These are phyloP conservation scores for Uronychia setigera DNA, from an alignment of 73 alveolate species.

Conservation along the genomic window DNA sequence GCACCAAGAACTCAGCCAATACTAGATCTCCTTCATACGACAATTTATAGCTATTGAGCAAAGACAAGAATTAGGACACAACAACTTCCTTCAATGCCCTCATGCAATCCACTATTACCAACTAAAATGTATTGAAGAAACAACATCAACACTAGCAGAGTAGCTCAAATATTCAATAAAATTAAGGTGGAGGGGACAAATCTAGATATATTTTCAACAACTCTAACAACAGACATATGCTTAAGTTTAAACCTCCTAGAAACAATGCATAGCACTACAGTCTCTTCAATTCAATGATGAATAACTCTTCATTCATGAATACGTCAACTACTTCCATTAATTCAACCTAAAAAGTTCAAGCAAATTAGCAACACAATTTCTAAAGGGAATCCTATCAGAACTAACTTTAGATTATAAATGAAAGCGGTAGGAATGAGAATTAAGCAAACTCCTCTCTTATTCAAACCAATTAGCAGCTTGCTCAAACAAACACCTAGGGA, in stretches of 20 bases:
- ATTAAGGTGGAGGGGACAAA: background rate
- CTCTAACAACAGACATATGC: background rate
- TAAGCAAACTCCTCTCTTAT: no score
- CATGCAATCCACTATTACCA: background rate
- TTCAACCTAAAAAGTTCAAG: background rate
- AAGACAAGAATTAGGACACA: background rate
- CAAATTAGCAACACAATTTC: background rate
- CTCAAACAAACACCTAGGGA: background rate
- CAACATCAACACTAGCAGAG: background rate
- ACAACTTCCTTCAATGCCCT: background rate
- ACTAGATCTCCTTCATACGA: background rate
- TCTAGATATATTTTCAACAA: background rate
- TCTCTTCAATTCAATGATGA: background rate
- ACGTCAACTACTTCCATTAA: background rate
- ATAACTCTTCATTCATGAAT: background rate
- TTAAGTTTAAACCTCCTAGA: background rate
- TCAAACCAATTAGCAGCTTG: no score
- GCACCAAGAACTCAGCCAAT: background rate
- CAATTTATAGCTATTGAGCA: background rate
- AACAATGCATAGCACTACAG: background rate
- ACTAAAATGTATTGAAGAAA: background rate
- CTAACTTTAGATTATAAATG: background rate
- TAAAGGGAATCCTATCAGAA: background rate
- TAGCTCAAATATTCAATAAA: background rate
- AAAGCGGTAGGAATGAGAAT: no score